phyloP scores from a whole-genome alignment of 2,329 filamentous ascomycete genomes.

The Beauveria rudraprayagi region DNA sequence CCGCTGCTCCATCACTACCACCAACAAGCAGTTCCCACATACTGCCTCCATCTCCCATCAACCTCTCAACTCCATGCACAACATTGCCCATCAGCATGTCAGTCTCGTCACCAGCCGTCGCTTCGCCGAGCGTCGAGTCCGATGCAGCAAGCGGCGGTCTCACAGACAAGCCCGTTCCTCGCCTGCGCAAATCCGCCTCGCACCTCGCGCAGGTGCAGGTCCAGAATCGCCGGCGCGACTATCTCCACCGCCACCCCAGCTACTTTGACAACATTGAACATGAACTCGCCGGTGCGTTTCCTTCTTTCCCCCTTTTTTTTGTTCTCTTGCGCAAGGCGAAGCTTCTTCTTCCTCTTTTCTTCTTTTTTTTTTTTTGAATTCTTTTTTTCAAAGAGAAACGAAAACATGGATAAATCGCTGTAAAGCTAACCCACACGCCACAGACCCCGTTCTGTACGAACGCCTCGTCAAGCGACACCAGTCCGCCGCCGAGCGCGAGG shows the following conservation, averaged over 20 bases:
- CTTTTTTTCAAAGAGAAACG: too few species aligned
- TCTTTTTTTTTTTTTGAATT: too few species aligned
- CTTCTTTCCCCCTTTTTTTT: too few species aligned
- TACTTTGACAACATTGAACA: constrained; percentile 57
- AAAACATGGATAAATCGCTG: neutral
- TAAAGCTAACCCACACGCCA: neutral
- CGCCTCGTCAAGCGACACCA: constrained; percentile 71
- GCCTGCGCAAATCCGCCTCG: constrained; percentile 34
- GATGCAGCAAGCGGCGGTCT: neutral
- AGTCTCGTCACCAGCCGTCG: neutral
- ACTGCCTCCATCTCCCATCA: neutral
- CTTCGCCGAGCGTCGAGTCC: neutral
- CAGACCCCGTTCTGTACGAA: constrained; percentile 76
- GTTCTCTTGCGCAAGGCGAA: too few species aligned
- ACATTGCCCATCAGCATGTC: neutral
- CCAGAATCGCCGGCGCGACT: constrained; percentile 72
- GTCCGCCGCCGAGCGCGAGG: constrained; percentile 62
- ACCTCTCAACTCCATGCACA: neutral
- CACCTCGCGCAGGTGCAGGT: constrained; percentile 42
- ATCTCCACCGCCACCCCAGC: constrained; percentile 61
- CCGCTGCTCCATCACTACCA: neutral
- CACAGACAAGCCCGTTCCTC: constrained; percentile 33
- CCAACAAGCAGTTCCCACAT: neutral
- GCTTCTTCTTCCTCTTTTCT: too few species aligned
- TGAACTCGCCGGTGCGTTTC: constrained; percentile 41